phyloP scores from a whole-genome alignment of 2,329 filamentous ascomycete genomes.

The Alternaria atra region DNA sequence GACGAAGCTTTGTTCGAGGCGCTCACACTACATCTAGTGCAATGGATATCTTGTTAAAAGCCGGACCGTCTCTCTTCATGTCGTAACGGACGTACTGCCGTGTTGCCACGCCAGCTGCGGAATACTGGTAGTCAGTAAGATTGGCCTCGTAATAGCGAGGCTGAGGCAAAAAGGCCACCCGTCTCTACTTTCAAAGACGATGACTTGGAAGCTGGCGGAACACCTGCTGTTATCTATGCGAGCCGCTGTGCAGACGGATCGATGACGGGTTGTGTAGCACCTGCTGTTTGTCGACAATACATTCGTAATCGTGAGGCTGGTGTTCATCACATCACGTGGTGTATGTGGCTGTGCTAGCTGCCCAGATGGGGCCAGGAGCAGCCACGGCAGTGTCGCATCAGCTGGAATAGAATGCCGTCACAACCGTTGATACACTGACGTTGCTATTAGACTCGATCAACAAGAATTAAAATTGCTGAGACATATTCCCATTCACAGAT shows the following conservation, averaged over 20 bases:
- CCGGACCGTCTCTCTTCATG: constrained; percentile 11
- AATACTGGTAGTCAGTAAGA: background rate
- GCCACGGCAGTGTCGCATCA: constrained; percentile 17
- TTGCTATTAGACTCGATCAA: constrained; percentile 10
- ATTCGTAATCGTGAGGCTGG: constrained; percentile 9
- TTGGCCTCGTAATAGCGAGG: constrained; percentile 21
- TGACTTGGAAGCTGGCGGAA: background rate
- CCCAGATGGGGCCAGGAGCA: constrained; percentile 5
- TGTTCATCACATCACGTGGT: constrained; percentile 28
- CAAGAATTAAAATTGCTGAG: constrained; percentile 4
- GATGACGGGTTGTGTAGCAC: background rate
- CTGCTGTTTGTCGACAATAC: background rate
- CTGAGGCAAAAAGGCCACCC: background rate
- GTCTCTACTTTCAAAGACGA: background rate
- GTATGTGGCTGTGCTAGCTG: constrained; percentile 18
- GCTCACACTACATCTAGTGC: constrained; percentile 19
- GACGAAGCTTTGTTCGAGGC: constrained; percentile 23
- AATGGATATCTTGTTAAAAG: background rate
- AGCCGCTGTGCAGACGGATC: background rate
- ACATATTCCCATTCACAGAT: constrained; percentile 7
- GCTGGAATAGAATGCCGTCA: constrained; percentile 16
- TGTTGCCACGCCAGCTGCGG: constrained; percentile 30
- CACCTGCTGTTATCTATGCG: background rate
- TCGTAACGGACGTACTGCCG: constrained; percentile 10
- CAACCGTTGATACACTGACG: constrained; percentile 4